Evolutionary conservation across 345 rosid genomes (phyloP), one percentile per base, ranked within the genome.

Genomic region (Ceriops decandra): DNA sequence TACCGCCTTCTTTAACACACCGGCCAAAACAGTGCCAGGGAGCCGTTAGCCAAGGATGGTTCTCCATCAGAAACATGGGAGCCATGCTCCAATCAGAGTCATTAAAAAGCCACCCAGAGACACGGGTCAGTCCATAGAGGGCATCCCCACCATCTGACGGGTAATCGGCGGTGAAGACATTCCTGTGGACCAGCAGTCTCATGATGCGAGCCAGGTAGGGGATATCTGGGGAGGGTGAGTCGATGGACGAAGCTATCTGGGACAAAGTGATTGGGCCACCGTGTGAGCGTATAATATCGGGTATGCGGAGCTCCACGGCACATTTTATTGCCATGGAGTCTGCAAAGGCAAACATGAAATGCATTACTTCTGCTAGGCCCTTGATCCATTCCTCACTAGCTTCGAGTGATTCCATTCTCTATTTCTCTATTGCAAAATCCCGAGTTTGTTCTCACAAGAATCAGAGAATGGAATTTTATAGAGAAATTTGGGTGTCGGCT

Each of bases 1-100:
- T 1, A 0, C 82, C 82, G 28, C 84, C 79, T 77, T 82, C 83
- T 75, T 68, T 64, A 0, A 80, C 68, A 5, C 83, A 74, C 22
- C 60, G 72, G 72, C 77, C 68, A 0, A 81, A 8, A 24, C 4
- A 66, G 15, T 71, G 79, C 87, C 84, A 72, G 0, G 81, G 74
- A 21, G 59, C 62, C 63, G 46, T 4, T 0, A 15, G n/a, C 68
- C 21, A 46, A 2, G 80, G 76, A 70, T 80, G 77, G 70, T 63
- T 61, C 60, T 72, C 46, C 72, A 84, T 38, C 7, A 67, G 17
- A 10, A 75, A 17, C 72, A 84, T 3, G 0, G 90, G 82, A 0
- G 27, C 67, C 2, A 84, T 70, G 72, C 56, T 79, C 0, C 16
- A 11, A 2, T 68, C 79, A 0, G 82, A 64, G 16, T 53, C 75